Conservation (phyloP, 129 eudicot genomes). For the Pittosporum tobira region DNA sequence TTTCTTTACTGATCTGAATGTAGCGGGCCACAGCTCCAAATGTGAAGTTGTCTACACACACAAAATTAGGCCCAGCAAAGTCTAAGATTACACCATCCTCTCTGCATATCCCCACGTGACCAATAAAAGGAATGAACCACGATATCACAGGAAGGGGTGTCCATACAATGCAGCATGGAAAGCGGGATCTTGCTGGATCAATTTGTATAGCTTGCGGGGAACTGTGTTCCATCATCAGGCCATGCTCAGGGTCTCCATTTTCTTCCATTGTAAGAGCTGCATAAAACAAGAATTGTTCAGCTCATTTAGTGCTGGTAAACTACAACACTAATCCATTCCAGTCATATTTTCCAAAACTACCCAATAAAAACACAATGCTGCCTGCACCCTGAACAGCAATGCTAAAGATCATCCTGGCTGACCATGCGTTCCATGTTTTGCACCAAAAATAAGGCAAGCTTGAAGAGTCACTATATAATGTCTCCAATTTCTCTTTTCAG, state of each 20-base stretch:
- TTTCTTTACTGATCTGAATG: conserved; percentile 54
- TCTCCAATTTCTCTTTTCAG: too few species aligned
- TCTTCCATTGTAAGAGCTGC: conserved; percentile 46
- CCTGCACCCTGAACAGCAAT: background rate
- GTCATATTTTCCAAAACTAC: background rate
- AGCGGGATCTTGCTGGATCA: conserved; percentile 67
- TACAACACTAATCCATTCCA: background rate
- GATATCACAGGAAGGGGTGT: conserved; percentile 86
- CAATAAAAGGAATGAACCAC: conserved; percentile 88
- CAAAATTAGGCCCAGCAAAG: conserved; percentile 94
- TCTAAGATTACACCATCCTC: conserved; percentile 91
- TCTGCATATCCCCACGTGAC: conserved; percentile 83
- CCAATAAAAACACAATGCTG: background rate
- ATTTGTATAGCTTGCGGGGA: conserved; percentile 32
- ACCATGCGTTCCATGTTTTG: background rate
- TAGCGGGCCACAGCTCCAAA: conserved; percentile 79
- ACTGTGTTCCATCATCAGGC: conserved; percentile 41
- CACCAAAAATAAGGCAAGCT: background rate
- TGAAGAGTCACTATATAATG: too few species aligned
- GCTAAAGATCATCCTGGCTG: background rate
- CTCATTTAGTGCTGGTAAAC: conserved; percentile 1
- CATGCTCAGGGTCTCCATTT: conserved; percentile 38
- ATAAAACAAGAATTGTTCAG: conserved; percentile 4
- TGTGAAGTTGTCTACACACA: conserved; percentile 84
- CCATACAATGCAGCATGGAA: conserved; percentile 92